These are phyloP conservation scores for Rosellinia necatrix DNA, from an alignment of 2,329 filamentous ascomycete species.

Conservation along the genomic window DNA sequence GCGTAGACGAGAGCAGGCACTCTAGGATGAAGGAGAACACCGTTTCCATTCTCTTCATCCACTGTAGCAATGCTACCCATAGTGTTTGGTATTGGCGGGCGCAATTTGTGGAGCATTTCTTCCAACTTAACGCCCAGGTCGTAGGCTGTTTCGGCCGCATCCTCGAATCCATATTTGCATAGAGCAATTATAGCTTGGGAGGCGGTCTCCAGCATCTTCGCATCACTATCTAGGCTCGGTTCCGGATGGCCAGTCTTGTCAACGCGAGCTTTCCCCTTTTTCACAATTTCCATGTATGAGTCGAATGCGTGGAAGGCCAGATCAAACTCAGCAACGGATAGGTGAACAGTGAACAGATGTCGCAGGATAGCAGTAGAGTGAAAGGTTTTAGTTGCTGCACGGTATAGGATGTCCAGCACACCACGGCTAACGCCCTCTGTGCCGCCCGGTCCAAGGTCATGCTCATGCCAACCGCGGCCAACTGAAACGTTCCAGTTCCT, in stretches of 20 bases:
- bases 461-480: slow-evolving; percentile 77
- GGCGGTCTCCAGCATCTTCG: slow-evolving; percentile 75
- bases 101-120: slow-evolving; percentile 71
- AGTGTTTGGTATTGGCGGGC: slow-evolving; percentile 37
- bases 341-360: slow-evolving; percentile 84
- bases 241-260: slow-evolving; percentile 77
- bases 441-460: slow-evolving; percentile 80
- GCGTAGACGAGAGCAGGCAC: slow-evolving; percentile 68
- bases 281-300: slow-evolving; percentile 87
- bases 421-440: slow-evolving; percentile 75
- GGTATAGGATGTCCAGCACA: slow-evolving; percentile 86
- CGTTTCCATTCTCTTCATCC: slow-evolving; percentile 41
- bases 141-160: slow-evolving; percentile 79
- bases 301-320: slow-evolving; percentile 89
- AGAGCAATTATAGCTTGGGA: slow-evolving; percentile 79
- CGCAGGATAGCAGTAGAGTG: slow-evolving; percentile 90
- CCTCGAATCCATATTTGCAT: slow-evolving; percentile 76
- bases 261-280: slow-evolving; percentile 80
- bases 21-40: slow-evolving; percentile 43
- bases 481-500: slow-evolving; percentile 85
- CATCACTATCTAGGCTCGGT: slow-evolving; percentile 76
- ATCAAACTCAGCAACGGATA: slow-evolving; percentile 88
- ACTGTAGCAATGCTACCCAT: slow-evolving; percentile 40
- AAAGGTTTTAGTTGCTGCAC: slow-evolving; percentile 88
- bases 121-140: slow-evolving; percentile 73